Evolutionary conservation across 768 basidiomycete species (phyloP), one percentile per base, ranked within the genome.

Genomic region (Stropharia rugosoannulata): DNA sequence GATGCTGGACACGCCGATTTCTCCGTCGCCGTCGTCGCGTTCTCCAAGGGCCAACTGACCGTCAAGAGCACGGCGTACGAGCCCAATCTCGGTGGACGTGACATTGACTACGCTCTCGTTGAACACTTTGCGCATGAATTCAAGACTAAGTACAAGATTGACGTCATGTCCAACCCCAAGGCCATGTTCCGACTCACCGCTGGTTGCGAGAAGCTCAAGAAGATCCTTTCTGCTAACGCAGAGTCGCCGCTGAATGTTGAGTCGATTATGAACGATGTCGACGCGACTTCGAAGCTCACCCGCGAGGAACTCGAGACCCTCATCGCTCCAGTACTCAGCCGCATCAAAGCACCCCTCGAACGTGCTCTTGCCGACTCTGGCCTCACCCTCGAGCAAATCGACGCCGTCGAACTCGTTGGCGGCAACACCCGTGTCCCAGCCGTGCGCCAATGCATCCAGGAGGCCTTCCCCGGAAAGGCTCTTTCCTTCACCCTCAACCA

Each of bases 81-180:
- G 69, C 86, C 85, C 58, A 87, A 98, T 69, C 85, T 98, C 61
- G 96, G 97, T 66, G 96, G 97, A 36, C 92, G 95, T 51, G 93
- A 98, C 73, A 89, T 99, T 72, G 97, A 99, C 78, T 87, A 84
- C 66, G 93, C 89, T 15, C 86, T 99, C 63, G 83, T 97, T 38
- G 69, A 85, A 63, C 84, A 98, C 77, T 98, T 98, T 68, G 82
- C 95, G 8, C 73, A 82, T 27, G 90, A 98, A 72, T 98, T 98
- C 86, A 89, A 94, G 75, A 69, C 73, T n/a, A 98, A 97, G 71
- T 98, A 98, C 85, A 97, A 95, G 75, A 93, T 98, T 68, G 95
- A 98, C 70, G 95, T 98, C 64, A 70, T 93, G 66, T 83, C 82
- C 61, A 94, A 81, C 74, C 90, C 93, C 62, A 98, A 98, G 73